These are phyloP conservation scores for Russula dissimulans DNA, from an alignment of 768 basidiomycete species.

Conservation along the genomic window DNA sequence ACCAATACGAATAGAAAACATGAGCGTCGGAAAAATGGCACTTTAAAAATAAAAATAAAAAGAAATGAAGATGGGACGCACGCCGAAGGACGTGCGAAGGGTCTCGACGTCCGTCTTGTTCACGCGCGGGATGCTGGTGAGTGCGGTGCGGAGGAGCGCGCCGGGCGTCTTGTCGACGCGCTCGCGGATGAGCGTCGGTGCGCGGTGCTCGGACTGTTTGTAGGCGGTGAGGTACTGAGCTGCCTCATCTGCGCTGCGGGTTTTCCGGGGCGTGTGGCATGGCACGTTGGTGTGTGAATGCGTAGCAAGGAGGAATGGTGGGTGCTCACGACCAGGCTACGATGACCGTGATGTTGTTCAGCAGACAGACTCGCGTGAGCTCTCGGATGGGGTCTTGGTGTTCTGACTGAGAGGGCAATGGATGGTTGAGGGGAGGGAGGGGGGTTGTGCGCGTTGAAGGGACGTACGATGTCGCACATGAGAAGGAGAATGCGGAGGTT, in stretches of 20 bases:
- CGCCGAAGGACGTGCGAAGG: constrained; percentile 83
- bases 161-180: constrained; percentile 83
- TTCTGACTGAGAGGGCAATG: constrained; percentile 52
- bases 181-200: constrained; percentile 92
- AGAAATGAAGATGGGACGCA: constrained; percentile 31
- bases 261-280: background rate
- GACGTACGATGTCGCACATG: constrained; percentile 81
- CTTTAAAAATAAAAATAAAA: background rate
- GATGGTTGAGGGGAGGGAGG: background rate
- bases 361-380: constrained; percentile 84
- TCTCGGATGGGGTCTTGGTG: constrained; percentile 89
- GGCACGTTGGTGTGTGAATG: background rate
- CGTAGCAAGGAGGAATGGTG: background rate
- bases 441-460: no score
- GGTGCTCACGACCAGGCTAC: constrained; percentile 77
- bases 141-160: constrained; percentile 66
- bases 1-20: no score
- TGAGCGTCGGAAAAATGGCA: no score
- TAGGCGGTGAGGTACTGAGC: constrained; percentile 84
- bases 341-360: constrained; percentile 89
- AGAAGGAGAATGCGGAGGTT: constrained; percentile 79
- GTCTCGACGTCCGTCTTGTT: constrained; percentile 98
- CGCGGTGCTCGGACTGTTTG: constrained; percentile 90
- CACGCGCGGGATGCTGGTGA: constrained; percentile 87
- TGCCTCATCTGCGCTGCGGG: constrained; percentile 73